phyloP scores from a whole-genome alignment of 1,284 basidiomycete genomes.

The Pterula multifida region DNA sequence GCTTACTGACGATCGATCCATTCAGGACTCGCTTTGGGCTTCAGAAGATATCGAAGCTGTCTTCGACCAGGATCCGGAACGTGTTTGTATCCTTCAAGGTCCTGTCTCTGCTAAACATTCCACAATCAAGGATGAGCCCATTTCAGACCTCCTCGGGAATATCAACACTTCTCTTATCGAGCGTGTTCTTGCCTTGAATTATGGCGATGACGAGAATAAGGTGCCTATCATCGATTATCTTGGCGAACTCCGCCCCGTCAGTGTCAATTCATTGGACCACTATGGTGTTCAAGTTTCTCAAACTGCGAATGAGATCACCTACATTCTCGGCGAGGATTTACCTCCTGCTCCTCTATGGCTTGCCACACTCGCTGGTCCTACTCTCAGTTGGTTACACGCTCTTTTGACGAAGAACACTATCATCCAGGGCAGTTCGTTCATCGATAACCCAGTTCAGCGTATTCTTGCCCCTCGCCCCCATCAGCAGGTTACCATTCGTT shows the following conservation, averaged over 20 bases:
- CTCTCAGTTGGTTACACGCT: conserved; percentile 82
- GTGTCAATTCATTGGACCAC: conserved; percentile 22
- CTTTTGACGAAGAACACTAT: conserved; percentile 75
- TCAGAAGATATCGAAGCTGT: conserved; percentile 98
- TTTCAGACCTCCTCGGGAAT: conserved; percentile 84
- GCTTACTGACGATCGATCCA: conserved; percentile 13
- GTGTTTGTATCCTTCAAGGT: conserved; percentile 95
- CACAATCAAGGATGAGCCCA: conserved; percentile 83
- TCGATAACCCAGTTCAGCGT: conserved; percentile 85
- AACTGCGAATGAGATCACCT: conserved; percentile 36
- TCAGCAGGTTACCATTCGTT: conserved; percentile 64
- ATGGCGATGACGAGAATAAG: conserved; percentile 66
- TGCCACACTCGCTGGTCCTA: conserved; percentile 70
- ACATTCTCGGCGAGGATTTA: conserved; percentile 41
- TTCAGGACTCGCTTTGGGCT: conserved; percentile 92
- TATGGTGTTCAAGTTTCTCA: conserved; percentile 35
- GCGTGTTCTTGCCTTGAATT: conserved; percentile 74
- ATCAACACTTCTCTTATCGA: conserved; percentile 72
- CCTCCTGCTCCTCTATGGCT: conserved; percentile 72
- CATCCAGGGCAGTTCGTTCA: conserved; percentile 74
- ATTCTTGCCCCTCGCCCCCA: conserved; percentile 73
- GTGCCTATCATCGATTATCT: conserved; percentile 87
- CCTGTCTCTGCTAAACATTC: conserved; percentile 90
- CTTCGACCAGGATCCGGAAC: conserved; percentile 95
- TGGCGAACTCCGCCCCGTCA: conserved; percentile 34